phyloP scores from a whole-genome alignment of 1,284 basidiomycete species.

The Leccinum cinnamomeum region DNA sequence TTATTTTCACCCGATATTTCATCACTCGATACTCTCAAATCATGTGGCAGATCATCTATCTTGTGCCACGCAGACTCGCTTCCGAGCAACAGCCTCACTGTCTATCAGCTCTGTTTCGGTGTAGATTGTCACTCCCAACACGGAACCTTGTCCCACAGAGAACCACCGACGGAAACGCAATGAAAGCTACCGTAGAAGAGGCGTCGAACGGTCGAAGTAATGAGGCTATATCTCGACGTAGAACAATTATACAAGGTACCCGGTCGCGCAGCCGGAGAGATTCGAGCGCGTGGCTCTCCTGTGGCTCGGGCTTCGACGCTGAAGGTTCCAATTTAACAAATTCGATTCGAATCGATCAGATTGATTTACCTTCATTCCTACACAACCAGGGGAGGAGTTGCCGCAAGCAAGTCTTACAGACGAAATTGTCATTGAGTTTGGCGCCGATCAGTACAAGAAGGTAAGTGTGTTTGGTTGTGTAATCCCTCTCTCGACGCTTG shows the following conservation, averaged over 20 bases:
- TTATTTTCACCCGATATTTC: not conserved
- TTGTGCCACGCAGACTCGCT: not conserved
- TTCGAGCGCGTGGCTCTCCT: constrained; percentile 23
- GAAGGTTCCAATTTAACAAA: constrained; percentile 21
- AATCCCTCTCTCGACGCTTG: constrained; percentile 6
- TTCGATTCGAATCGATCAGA: constrained; percentile 36
- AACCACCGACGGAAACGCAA: not conserved
- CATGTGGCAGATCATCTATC: not conserved
- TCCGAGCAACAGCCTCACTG: not conserved
- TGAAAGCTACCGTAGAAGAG: constrained; percentile 6
- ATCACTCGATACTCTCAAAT: not conserved
- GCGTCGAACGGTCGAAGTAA: constrained; percentile 9
- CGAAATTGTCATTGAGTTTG: constrained; percentile 21
- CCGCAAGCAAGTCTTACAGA: constrained; percentile 11
- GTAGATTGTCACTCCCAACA: not conserved
- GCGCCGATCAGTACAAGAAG: constrained; percentile 10
- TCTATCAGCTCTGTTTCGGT: not conserved
- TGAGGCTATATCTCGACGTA: constrained; percentile 10
- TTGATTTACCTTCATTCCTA: constrained; percentile 23
- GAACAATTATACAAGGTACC: constrained; percentile 22
- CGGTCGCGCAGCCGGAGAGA: constrained; percentile 26
- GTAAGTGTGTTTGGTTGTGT: constrained; percentile 2
- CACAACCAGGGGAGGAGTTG: constrained; percentile 13
- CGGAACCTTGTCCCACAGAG: not conserved
- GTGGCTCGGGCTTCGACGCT: constrained; percentile 20